A percentile compares a stretch with the other conserved stretches of the same genome.
These are phyloP conservation scores for Oxyria digyna DNA, from an alignment of 148 eudicot species.

Conservation along the genomic window DNA sequence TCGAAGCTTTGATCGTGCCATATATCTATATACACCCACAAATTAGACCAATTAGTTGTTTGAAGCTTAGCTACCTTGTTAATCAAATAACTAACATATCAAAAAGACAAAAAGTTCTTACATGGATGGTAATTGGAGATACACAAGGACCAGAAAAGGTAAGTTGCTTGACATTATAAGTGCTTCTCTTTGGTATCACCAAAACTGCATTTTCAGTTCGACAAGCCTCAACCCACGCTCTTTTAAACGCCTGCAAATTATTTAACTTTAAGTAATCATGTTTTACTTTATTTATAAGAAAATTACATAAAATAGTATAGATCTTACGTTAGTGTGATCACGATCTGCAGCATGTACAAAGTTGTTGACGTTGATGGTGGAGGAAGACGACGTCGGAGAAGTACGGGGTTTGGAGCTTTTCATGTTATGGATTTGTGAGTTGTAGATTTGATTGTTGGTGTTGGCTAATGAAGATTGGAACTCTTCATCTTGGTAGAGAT, in stretches of 20 bases:
- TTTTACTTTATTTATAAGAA: too few species aligned
- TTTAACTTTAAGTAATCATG: background rate
- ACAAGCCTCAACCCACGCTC: constrained; percentile 72
- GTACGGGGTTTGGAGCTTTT: background rate
- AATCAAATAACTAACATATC: background rate
- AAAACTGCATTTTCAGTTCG: constrained; percentile 23
- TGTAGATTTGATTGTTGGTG: background rate
- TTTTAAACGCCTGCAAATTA: constrained; percentile 48
- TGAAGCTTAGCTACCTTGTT: too few species aligned
- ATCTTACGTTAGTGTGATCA: background rate
- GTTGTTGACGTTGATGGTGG: background rate
- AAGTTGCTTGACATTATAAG: constrained; percentile 51
- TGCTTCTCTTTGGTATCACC: constrained; percentile 40
- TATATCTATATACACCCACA: constrained; percentile 24
- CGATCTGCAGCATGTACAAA: background rate
- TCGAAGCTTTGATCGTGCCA: constrained; percentile 61
- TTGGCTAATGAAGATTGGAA: background rate
- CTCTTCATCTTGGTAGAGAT: background rate
- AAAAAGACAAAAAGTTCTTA: constrained; percentile 5
- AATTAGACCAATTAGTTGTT: too few species aligned
- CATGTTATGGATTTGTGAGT: background rate
- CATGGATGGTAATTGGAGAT: constrained; percentile 32
- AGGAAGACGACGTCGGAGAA: background rate
- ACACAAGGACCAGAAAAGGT: constrained; percentile 69
- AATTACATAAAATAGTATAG: too few species aligned